Base-by-base conservation (phyloP, 805 yeast genomes). In the Barnettozyma siamensis region DNA sequence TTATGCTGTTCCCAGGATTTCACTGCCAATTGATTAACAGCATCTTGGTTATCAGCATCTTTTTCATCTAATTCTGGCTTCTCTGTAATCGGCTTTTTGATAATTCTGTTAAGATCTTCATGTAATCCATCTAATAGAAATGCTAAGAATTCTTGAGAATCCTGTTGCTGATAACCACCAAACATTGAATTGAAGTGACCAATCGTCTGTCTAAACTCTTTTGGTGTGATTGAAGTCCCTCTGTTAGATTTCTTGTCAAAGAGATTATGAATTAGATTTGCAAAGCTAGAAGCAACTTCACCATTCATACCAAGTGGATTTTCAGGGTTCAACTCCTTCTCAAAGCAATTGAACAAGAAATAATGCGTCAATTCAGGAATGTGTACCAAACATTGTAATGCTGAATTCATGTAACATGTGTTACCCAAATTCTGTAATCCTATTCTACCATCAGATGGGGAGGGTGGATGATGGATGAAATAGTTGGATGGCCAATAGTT, bases 341-440 rank as follows among this genome's bases (percentile, higher is more conserved):
- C 68, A 57, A 67, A 84, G 13, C 75, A 66, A 41, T 76, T 74
- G 53, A 73, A 75, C 29, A 81, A 63, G 53, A 91, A 93, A 57
- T 88, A 91, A 32, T 78, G 71, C 9, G 81, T 75, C 20, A 93
- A 62, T 59, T 88, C 96, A 1, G 95, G 95, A 11, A 89, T 72
- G 56, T 91, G 98, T 0, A 78, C 73, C 32, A 91, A 64, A 55
- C 97, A 91, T 57, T 93, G 98, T 34, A 91, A 64, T 0, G 96
- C 96, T 9, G 95, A 85, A 60, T 88, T 88, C 97, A 89, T 88
- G 60, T 88, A 89, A 60, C 97, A 89, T 0, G 95, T 81, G 58
- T 89, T 89, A 3, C 97, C 97, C 46, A 88, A 65, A 55, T 87
- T 89, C 39, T 71, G 65, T 55, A 82, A 49, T 46, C 97, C 82